phyloP scores from a whole-genome alignment of 2,329 filamentous ascomycete species.

The Sporothrix inflata region DNA sequence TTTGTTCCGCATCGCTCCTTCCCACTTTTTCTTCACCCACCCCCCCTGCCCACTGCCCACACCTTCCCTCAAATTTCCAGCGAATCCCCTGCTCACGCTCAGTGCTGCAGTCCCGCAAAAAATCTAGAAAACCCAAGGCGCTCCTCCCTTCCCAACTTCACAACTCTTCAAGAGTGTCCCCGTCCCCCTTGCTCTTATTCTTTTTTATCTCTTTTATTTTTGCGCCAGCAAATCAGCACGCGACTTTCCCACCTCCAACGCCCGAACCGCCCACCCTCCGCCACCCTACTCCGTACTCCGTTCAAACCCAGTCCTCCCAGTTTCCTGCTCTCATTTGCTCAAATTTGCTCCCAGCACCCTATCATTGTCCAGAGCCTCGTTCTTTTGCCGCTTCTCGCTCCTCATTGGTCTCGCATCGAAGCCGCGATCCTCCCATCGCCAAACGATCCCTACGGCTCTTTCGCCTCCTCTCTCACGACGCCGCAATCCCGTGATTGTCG shows the following conservation, averaged over 20 bases:
- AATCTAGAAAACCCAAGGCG: constrained; percentile 13
- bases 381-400: constrained; percentile 40
- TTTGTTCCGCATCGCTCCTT: not conserved
- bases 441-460: too few relatives aligned
- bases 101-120: not conserved
- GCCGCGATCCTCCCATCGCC: not conserved
- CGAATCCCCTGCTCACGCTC: not conserved
- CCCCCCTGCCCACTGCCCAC: constrained; percentile 7
- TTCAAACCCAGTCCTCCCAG: not conserved
- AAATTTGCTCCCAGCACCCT: constrained; percentile 46
- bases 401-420: constrained; percentile 50
- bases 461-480: not conserved
- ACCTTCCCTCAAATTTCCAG: not conserved
- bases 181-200: not conserved
- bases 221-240: constrained; percentile 54
- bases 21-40: constrained; percentile 19
- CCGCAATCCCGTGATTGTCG: constrained; percentile 3
- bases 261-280: not conserved
- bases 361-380: constrained; percentile 53
- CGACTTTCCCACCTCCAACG: constrained; percentile 45
- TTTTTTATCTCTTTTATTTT: not conserved
- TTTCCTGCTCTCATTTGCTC: constrained; percentile 36
- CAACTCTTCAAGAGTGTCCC: not conserved
- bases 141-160: not conserved
- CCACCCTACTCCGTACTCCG: not conserved